A percentile compares a stretch with the other conserved stretches of the same genome.
These are phyloP conservation scores for Capsicum baccatum DNA, from an alignment of 257 asterid genomes.

Conservation along the genomic window DNA sequence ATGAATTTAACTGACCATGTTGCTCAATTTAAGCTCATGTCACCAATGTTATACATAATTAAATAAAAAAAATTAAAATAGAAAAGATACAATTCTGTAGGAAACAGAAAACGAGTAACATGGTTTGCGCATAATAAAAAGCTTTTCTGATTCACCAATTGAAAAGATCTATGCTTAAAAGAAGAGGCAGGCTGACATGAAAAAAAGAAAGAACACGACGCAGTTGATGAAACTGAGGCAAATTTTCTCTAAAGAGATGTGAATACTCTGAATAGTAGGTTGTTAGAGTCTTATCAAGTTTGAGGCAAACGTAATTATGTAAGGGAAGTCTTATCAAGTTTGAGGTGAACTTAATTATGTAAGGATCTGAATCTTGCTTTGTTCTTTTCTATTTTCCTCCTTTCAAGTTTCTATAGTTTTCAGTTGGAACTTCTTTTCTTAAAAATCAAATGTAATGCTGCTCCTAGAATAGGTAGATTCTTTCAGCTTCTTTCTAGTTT, in stretches of 20 bases:
- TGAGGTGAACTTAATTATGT: background rate
- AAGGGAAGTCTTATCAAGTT: background rate
- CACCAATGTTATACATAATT: too few species aligned
- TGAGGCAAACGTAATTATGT: constrained; percentile 17
- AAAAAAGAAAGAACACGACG: background rate
- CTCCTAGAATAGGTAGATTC: background rate
- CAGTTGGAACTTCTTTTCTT: background rate
- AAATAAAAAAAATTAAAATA: too few species aligned
- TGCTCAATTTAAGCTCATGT: too few species aligned
- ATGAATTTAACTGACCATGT: background rate
- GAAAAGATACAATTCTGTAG: too few species aligned
- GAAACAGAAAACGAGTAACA: too few species aligned
- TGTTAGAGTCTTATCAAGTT: constrained; percentile 11
- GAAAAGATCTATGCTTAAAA: background rate
- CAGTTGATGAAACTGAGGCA: background rate
- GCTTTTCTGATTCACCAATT: too few species aligned
- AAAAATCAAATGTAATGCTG: background rate
- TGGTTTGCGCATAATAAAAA: too few species aligned
- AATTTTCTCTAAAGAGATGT: background rate
- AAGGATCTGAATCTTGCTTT: background rate
- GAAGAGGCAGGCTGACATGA: constrained; percentile 15
- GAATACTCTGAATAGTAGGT: background rate
- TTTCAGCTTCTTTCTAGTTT: constrained; percentile 1
- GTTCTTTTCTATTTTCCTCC: background rate
- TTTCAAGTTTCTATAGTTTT: constrained; percentile 21